Percentiles rank a stretch among this genome's conserved stretches.
Conservation (phyloP, 305 asterid species). For the Fraxinus sp. region DNA sequence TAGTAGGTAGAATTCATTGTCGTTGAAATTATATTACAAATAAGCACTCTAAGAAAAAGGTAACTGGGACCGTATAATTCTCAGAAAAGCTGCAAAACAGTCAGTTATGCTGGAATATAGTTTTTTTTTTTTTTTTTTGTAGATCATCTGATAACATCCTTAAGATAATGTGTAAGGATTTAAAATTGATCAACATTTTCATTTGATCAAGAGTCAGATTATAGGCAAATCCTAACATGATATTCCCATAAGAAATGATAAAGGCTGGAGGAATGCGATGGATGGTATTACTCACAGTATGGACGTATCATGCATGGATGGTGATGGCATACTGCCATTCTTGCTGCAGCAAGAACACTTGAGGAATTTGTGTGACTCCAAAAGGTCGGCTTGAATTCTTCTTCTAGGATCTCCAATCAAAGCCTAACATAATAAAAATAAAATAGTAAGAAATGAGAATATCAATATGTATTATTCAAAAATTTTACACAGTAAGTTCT, state of each 20-base stretch:
- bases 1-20: not conserved
- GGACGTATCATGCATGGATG: slow-evolving; percentile 82
- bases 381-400: slow-evolving; percentile 82
- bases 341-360: slow-evolving; percentile 80
- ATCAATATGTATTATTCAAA: slow-evolving; percentile 2
- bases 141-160: not conserved
- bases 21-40: not conserved
- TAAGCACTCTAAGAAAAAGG: not conserved
- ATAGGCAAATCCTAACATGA: not conserved
- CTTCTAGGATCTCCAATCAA: slow-evolving; percentile 94
- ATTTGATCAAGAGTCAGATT: not conserved
- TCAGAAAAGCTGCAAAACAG: not conserved
- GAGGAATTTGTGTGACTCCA: slow-evolving; percentile 64
- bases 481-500: slow-evolving; percentile 8
- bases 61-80: not conserved
- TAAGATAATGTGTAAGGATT: not conserved
- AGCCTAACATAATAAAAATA: slow-evolving; percentile 47
- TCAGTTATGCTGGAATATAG: not conserved
- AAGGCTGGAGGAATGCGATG: not conserved
- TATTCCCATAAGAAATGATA: not conserved
- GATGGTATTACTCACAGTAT: slow-evolving; percentile 53
- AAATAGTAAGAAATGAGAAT: slow-evolving; percentile 5
- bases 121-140: not conserved
- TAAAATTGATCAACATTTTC: not conserved
- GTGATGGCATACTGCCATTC: slow-evolving; percentile 37